Conservation (phyloP, 2,329 filamentous ascomycete species). For the Myriangium duriaei region DNA sequence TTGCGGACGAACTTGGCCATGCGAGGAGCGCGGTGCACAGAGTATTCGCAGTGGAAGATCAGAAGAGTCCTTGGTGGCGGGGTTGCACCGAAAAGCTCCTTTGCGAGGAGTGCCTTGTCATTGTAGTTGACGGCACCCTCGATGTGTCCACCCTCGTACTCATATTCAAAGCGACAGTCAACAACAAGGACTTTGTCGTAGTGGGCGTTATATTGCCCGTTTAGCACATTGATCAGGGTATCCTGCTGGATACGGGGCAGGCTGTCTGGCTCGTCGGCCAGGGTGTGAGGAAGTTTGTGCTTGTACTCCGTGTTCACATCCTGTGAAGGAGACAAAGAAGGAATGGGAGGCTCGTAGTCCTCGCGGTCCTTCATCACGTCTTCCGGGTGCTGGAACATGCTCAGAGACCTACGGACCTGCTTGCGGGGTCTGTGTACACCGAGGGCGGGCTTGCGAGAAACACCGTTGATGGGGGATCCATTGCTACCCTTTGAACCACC, state of each 20-base stretch:
- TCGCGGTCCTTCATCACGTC: slow-evolving; percentile 71
- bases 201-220: slow-evolving; percentile 64
- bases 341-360: slow-evolving; percentile 36
- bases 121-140: slow-evolving; percentile 90
- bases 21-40: slow-evolving; percentile 84
- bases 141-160: slow-evolving; percentile 94
- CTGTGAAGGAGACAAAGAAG: slow-evolving; percentile 43
- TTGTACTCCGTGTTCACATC: slow-evolving; percentile 58
- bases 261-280: slow-evolving; percentile 65
- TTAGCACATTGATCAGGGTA: slow-evolving; percentile 75
- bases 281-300: slow-evolving; percentile 71
- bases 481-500: slow-evolving; percentile 49
- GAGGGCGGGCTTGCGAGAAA: slow-evolving; percentile 52
- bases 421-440: slow-evolving; percentile 64
- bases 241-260: slow-evolving; percentile 75
- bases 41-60: slow-evolving; percentile 97
- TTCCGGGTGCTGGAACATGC: slow-evolving; percentile 91
- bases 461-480: slow-evolving; percentile 61
- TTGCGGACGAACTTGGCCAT: slow-evolving; percentile 92
- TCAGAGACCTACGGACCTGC: slow-evolving; percentile 80
- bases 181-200: slow-evolving; percentile 79
- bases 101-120: slow-evolving; percentile 78
- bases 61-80: slow-evolving; percentile 61
- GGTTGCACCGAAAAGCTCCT: slow-evolving; percentile 55
- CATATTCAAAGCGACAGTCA: slow-evolving; percentile 97